phyloP scores from a whole-genome alignment of 495 filamentous ascomycete species.

The Podospora tetraspora region DNA sequence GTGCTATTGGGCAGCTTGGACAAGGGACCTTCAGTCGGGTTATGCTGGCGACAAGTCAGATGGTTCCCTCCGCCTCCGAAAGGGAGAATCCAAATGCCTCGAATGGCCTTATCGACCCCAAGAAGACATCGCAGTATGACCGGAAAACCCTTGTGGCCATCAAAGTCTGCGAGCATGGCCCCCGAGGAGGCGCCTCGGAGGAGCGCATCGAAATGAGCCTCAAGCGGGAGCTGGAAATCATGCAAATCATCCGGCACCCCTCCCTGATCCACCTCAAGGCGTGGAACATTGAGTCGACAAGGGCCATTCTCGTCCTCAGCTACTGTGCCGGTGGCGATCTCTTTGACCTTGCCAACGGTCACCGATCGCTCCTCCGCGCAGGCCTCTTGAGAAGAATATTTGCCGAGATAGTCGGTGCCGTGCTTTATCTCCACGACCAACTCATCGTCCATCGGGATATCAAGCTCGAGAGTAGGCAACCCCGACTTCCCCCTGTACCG shows the following conservation, averaged over 20 bases:
- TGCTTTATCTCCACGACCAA: constrained; percentile 75
- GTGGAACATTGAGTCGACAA: constrained; percentile 72
- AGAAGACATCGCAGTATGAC: constrained; percentile 24
- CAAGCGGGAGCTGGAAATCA: constrained; percentile 90
- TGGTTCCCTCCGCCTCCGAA: constrained; percentile 33
- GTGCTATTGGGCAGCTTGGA: constrained; percentile 72
- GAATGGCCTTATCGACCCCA: constrained; percentile 16
- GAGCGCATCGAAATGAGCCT: constrained; percentile 86
- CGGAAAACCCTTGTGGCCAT: constrained; percentile 73
- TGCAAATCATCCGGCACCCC: constrained; percentile 80
- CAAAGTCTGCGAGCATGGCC: constrained; percentile 92
- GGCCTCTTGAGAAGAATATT: constrained; percentile 78
- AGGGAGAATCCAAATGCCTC: constrained; percentile 34
- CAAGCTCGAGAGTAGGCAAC: constrained; percentile 81
- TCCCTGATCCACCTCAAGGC: constrained; percentile 85
- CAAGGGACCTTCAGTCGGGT: constrained; percentile 96
- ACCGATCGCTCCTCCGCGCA: constrained; percentile 58
- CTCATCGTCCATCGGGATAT: constrained; percentile 95
- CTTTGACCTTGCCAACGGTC: constrained; percentile 79
- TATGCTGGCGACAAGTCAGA: constrained; percentile 67
- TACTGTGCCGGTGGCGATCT: constrained; percentile 94
- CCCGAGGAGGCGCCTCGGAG: constrained; percentile 81
- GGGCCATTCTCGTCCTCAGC: constrained; percentile 77
- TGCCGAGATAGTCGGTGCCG: constrained; percentile 77
- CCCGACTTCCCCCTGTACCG: constrained; percentile 4